Base-by-base conservation (phyloP, 495 filamentous ascomycete species). In the Niebla homalea region DNA sequence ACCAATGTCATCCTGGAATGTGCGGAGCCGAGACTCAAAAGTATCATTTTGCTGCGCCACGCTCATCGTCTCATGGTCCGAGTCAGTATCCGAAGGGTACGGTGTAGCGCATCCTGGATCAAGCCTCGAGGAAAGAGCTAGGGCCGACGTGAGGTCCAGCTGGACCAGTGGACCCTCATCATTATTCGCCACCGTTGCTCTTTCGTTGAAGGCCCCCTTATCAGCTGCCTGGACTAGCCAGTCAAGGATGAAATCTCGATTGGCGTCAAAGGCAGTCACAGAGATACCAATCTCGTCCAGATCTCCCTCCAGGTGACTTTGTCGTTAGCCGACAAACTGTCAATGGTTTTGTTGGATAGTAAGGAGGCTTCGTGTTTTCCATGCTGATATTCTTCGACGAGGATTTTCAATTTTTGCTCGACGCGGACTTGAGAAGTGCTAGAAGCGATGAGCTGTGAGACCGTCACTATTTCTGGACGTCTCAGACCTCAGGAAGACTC, bases 271-370 rank as follows among this genome's bases (percentile, higher is more conserved):
- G 39, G 60, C 55, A 7, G 56, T 42, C 35, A 54, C 45, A 20
- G 56, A 61, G 19, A 69, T 69, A 32, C 63, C 62, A 38, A 70
- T 52, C 20, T 67, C 60, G 50, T 66, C 60, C 14, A 70, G 48
- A 70, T 52, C 18, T 63, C 39, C 14, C 56, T 50, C 67, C 61
- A 70, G 8, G 58, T 52, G 26, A 63, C 49, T 41, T 53, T 58
- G 15, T 64, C 61, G 41, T 56, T 50, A 5, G 43, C 20, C 11
- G 61, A 48, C 15, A 64, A 42, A 15, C 60, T 61, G 37, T 69
- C 62, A 36, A 65, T 58, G 3, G 60, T 64, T 45, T 63, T 54
- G 18, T 41, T 32, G 0, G 62, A 58, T 0, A 66, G 5, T 15
- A 56, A 11, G 10, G 53, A 56, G 5, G 12, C 32, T 38, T 51